Evolutionary conservation across 73 alveolate genomes (phyloP).

Genomic region (Halteria grandinella): DNA sequence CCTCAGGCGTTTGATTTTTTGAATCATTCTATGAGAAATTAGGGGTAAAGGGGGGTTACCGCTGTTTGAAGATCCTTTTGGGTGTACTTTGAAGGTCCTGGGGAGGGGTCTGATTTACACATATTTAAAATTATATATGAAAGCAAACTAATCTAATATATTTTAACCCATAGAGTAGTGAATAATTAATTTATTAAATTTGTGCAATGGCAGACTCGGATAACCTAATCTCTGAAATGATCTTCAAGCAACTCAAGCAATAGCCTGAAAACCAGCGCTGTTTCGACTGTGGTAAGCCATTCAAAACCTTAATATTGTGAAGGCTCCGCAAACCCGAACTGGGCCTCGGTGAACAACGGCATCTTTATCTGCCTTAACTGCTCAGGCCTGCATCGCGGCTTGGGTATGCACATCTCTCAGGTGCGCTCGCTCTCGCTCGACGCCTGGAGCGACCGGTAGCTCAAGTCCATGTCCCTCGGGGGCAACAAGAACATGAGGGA

Average conservation of each 20-base stretch:
- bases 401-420: constrained; percentile 69
- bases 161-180: not conserved
- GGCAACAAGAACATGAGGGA: constrained; percentile 46
- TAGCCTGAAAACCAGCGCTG: constrained; percentile 37
- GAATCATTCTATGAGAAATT: constrained; percentile 13
- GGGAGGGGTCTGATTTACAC: constrained; percentile 8
- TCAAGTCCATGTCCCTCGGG: constrained; percentile 62
- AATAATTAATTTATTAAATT: not conserved
- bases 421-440: constrained; percentile 69
- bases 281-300: constrained; percentile 53
- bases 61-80: constrained; percentile 39
- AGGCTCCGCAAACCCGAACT: constrained; percentile 63
- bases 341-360: constrained; percentile 91
- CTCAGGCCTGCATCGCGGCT: constrained; percentile 85
- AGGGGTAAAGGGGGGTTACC: not conserved
- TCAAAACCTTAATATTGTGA: not conserved
- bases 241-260: constrained; percentile 32
- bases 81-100: constrained; percentile 15
- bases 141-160: too few species aligned
- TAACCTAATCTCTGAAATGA: constrained; percentile 29
- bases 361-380: constrained; percentile 86
- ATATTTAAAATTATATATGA: too few species aligned
- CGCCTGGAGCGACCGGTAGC: constrained; percentile 59
- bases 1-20: constrained; percentile 21
- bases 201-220: constrained; percentile 22